Evolutionary conservation across 306 rosid genomes (phyloP).

Genomic region (Elaeagnus macrophylla): DNA sequence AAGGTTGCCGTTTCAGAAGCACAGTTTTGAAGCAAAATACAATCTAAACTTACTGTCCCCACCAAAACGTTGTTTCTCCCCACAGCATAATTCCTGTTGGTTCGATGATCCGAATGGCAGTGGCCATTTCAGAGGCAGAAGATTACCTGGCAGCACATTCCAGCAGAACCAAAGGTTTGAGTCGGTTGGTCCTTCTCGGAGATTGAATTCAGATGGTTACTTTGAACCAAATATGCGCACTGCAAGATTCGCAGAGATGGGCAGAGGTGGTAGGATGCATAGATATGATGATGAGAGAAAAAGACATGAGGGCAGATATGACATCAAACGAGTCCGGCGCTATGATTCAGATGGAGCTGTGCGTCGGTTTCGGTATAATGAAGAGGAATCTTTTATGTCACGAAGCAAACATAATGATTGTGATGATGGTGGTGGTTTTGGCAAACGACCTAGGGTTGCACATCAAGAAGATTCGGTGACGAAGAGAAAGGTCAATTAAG

Average conservation of each 20-base stretch:
- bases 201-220: slow-evolving; percentile 24
- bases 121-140: slow-evolving; percentile 28
- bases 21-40: slow-evolving; percentile 17
- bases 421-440: slow-evolving; percentile 10
- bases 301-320: slow-evolving; percentile 16
- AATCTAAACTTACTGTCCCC: slow-evolving; percentile 22
- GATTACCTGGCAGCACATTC: slow-evolving; percentile 19
- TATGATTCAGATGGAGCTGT: slow-evolving; percentile 20
- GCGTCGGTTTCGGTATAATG: slow-evolving; percentile 21
- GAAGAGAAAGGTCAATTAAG: slow-evolving; percentile 16
- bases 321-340: slow-evolving; percentile 15
- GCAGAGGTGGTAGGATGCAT: slow-evolving; percentile 17
- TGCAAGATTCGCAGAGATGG: slow-evolving; percentile 16
- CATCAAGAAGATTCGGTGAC: slow-evolving; percentile 8
- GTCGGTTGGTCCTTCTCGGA: slow-evolving; percentile 9
- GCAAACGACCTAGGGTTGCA: slow-evolving; percentile 17
- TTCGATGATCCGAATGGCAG: slow-evolving; percentile 17
- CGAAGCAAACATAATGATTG: slow-evolving; percentile 15
- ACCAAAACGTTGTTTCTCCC: slow-evolving; percentile 21
- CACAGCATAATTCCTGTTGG: slow-evolving; percentile 22
- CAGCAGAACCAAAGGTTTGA: slow-evolving; percentile 24
- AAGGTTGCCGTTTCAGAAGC: slow-evolving; percentile 27
- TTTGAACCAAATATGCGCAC: slow-evolving; percentile 19
- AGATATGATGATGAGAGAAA: slow-evolving; percentile 26
- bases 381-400: slow-evolving; percentile 19